Percentiles rank a stretch among this genome's conserved stretches.
These are phyloP conservation scores for Zymoseptoria tritici DNA, from an alignment of 2,329 filamentous ascomycete species.

Conservation along the genomic window DNA sequence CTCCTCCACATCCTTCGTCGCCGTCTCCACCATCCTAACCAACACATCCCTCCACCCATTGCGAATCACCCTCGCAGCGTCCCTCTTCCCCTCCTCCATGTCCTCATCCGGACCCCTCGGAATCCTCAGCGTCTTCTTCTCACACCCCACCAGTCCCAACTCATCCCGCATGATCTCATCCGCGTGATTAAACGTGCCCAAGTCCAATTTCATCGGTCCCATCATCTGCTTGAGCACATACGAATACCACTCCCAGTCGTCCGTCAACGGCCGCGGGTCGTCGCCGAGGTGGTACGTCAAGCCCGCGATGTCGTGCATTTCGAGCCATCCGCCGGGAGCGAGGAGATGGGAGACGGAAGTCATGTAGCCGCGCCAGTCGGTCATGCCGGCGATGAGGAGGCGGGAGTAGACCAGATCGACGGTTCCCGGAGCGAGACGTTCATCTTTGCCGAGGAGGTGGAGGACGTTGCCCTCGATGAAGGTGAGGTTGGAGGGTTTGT, in stretches of 20 bases:
- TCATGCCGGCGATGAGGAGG: slow-evolving; percentile 17
- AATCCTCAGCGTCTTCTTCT: background rate
- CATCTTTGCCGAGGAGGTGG: background rate
- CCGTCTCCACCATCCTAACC: background rate
- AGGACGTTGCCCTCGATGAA: slow-evolving; percentile 2
- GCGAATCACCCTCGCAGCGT: background rate
- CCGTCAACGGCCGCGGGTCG: background rate
- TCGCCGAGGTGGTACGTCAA: background rate
- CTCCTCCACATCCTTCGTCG: background rate
- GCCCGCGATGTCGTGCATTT: slow-evolving; percentile 13
- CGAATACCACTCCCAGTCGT: background rate
- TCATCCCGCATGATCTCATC: background rate
- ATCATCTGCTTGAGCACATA: background rate
- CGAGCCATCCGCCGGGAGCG: slow-evolving; percentile 18
- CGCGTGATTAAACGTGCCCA: background rate
- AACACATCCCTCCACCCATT: background rate
- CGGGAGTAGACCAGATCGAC: slow-evolving; percentile 19
- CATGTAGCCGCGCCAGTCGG: slow-evolving; percentile 16
- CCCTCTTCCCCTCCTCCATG: background rate
- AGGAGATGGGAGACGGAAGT: slow-evolving; percentile 8
- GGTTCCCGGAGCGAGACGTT: background rate
- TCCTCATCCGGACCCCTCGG: background rate
- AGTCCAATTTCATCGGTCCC: background rate
- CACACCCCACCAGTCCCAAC: background rate
- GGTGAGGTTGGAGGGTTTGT: background rate